phyloP scores from a whole-genome alignment of 768 basidiomycete species.

The Lyophyllum decastes region DNA sequence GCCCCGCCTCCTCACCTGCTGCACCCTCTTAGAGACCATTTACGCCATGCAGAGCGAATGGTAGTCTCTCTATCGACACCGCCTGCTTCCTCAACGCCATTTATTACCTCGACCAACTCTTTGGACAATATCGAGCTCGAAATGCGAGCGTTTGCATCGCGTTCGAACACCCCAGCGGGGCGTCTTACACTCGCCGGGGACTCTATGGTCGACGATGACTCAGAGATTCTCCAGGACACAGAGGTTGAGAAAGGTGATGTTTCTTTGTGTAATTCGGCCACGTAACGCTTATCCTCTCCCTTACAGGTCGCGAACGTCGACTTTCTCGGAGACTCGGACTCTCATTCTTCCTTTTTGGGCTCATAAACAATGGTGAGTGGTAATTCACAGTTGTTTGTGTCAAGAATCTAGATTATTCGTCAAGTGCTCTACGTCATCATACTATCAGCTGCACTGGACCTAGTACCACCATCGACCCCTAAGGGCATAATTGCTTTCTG shows the following conservation, averaged over 20 bases:
- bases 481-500: conserved; percentile 95
- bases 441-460: conserved; percentile 91
- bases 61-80: neutral
- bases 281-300: too few relatives aligned
- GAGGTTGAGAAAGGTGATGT: conserved; percentile 12
- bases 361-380: conserved; percentile 83
- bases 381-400: neutral
- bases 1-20: neutral
- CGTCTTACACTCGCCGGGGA: neutral
- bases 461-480: conserved; percentile 89
- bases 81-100: neutral
- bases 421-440: conserved; percentile 95
- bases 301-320: conserved; percentile 16
- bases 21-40: neutral
- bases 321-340: conserved; percentile 41
- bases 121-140: neutral
- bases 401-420: neutral
- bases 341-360: conserved; percentile 90
- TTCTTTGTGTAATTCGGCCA: neutral
- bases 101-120: neutral
- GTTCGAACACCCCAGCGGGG: neutral
- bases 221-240: neutral
- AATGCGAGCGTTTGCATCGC: conserved; percentile 7
- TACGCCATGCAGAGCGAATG: conserved; percentile 7
- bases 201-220: conserved; percentile 5